Conservation (phyloP, 768 basidiomycete species). For the Boletus fagicola region DNA sequence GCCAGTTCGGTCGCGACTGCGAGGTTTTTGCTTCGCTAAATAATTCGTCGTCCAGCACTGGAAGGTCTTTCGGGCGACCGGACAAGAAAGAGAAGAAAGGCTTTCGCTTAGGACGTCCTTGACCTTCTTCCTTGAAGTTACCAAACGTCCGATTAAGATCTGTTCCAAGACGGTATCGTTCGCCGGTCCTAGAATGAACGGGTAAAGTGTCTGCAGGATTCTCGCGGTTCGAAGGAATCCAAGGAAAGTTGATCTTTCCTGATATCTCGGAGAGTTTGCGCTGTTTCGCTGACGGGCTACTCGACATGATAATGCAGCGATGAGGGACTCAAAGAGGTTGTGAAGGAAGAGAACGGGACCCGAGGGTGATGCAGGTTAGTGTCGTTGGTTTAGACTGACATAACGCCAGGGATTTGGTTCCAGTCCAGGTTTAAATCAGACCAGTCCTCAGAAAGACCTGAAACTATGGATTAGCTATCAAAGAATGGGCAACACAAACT, state of each 20-base stretch:
- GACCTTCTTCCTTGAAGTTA: conserved; percentile 11
- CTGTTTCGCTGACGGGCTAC: conserved; percentile 7
- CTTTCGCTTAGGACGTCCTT: conserved; percentile 6
- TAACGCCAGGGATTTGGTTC: not conserved
- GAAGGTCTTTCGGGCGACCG: conserved; percentile 9
- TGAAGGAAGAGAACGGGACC: not conserved
- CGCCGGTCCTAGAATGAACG: not conserved
- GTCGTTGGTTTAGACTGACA: not conserved
- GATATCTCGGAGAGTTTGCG: conserved; percentile 1
- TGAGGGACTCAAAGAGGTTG: not conserved
- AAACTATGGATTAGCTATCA: not conserved
- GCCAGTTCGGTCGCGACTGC: conserved; percentile 28
- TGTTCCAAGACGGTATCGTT: not conserved
- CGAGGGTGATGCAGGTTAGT: not conserved
- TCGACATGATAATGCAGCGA: conserved; percentile 10
- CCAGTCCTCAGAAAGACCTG: conserved; percentile 7
- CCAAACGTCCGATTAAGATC: conserved; percentile 2
- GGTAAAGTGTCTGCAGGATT: not conserved
- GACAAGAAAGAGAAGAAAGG: conserved; percentile 18
- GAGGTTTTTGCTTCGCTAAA: conserved; percentile 25
- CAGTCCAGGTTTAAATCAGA: conserved; percentile 18
- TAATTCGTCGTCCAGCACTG: conserved; percentile 23
- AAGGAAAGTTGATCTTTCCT: not conserved
- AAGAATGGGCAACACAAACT: not conserved
- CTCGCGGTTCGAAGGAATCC: not conserved